Percentiles rank a stretch among this genome's conserved stretches.
These are phyloP conservation scores for Tripterygium wilfordii DNA, from an alignment of 177 flowering plant genomes.

Conservation along the genomic window DNA sequence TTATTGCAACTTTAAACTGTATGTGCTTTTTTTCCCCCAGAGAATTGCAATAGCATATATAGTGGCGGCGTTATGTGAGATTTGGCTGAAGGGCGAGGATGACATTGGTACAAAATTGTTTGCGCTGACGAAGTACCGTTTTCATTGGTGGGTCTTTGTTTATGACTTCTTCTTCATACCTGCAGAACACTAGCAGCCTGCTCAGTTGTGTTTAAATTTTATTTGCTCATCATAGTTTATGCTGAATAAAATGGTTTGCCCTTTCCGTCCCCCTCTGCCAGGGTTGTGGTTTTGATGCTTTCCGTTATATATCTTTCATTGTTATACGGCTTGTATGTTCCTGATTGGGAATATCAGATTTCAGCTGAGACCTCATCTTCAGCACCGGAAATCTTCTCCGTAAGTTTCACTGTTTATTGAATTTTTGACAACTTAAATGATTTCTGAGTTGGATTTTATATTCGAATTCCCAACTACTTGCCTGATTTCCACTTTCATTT, in stretches of 20 bases:
- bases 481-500: slow-evolving; percentile 1
- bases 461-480: not conserved
- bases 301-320: slow-evolving; percentile 33
- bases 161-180: not conserved
- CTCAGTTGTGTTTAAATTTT: too few relatives aligned
- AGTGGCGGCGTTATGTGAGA: slow-evolving; percentile 66
- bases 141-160: slow-evolving; percentile 47
- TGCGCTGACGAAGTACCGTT: slow-evolving; percentile 46
- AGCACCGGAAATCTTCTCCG: slow-evolving; percentile 23
- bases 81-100: slow-evolving; percentile 54
- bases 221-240: too few relatives aligned
- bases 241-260: too few relatives aligned
- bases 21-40: slow-evolving; percentile 29
- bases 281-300: slow-evolving; percentile 39
- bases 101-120: slow-evolving; percentile 31
- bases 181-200: too few relatives aligned
- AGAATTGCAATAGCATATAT: slow-evolving; percentile 73
- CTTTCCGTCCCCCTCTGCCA: slow-evolving; percentile 15
- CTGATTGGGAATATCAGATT: slow-evolving; percentile 68
- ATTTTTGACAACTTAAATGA: not conserved
- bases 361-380: slow-evolving; percentile 22
- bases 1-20: too few relatives aligned
- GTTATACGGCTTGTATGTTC: slow-evolving; percentile 66
- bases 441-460: not conserved
- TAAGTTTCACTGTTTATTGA: slow-evolving; percentile 16